Conservation (phyloP, 495 filamentous ascomycete genomes). For the Immersiella caudata region DNA sequence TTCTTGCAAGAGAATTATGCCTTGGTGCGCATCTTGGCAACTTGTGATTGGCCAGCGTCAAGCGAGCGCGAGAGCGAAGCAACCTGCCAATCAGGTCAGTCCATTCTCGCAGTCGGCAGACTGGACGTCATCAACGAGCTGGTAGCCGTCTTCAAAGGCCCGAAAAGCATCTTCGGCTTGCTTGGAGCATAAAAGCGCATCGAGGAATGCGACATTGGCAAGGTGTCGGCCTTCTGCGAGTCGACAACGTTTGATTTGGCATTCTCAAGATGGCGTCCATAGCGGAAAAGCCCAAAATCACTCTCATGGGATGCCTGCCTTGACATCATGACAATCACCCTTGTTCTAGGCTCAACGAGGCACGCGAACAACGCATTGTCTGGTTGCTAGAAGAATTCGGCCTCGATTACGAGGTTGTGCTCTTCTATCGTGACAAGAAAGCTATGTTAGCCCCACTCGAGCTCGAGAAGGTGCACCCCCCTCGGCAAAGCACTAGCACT, state of each 20-base stretch:
- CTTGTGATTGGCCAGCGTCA: background rate
- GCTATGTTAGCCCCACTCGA: slow-evolving; percentile 66
- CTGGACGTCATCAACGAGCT: background rate
- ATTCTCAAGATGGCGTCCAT: background rate
- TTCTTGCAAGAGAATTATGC: background rate
- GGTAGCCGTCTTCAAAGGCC: too few species aligned
- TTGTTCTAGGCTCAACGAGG: slow-evolving; percentile 66
- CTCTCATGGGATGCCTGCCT: background rate
- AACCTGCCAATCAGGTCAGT: background rate
- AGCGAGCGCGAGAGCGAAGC: background rate
- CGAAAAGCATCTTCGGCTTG: background rate
- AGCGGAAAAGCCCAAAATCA: background rate
- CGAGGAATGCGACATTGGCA: background rate
- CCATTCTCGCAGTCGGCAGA: background rate
- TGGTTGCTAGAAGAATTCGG: slow-evolving; percentile 88
- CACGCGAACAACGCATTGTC: slow-evolving; percentile 81
- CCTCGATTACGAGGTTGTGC: slow-evolving; percentile 75
- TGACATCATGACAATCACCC: background rate
- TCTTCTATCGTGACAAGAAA: slow-evolving; percentile 64
- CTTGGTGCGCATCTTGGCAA: too few species aligned
- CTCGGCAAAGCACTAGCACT: slow-evolving; percentile 84
- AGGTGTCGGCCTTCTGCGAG: background rate
- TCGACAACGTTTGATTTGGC: background rate
- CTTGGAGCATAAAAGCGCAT: background rate
- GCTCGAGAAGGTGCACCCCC: slow-evolving; percentile 76